Evolutionary conservation across 768 basidiomycete species (phyloP).

Genomic region (Gloeopeniophorella convolvens): DNA sequence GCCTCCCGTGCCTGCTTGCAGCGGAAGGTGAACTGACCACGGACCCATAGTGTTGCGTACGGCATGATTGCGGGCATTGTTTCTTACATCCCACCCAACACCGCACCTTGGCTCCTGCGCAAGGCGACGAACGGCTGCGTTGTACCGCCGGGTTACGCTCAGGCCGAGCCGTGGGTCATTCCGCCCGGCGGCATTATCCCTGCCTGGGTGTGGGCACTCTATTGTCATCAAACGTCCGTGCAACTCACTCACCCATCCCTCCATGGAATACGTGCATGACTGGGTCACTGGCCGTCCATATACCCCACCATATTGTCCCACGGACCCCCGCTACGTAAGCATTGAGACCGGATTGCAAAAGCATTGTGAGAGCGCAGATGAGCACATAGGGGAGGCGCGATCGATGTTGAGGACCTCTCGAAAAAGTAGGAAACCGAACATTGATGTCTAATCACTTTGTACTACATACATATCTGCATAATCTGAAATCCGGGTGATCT

Average conservation of each 20-base stretch:
- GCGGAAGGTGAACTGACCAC: conserved; percentile 8
- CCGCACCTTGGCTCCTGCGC: conserved; percentile 50
- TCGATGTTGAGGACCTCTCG: too few species aligned
- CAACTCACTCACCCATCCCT: neutral
- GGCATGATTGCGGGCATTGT: conserved; percentile 78
- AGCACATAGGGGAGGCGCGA: too few species aligned
- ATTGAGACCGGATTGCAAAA: too few species aligned
- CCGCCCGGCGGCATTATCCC: conserved; percentile 69
- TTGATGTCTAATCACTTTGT: too few species aligned
- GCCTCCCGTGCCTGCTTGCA: conserved; percentile 20
- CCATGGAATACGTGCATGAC: neutral
- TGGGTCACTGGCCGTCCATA: neutral
- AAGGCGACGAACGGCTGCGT: conserved; percentile 54
- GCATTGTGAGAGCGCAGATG: too few species aligned
- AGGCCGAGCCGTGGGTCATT: conserved; percentile 61
- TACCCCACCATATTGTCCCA: neutral
- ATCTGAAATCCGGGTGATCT: too few species aligned
- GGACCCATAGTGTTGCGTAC: conserved; percentile 63
- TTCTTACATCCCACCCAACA: conserved; percentile 69
- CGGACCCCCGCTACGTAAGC: neutral
- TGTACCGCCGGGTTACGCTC: conserved; percentile 55
- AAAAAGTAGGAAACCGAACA: too few species aligned
- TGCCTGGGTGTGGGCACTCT: conserved; percentile 46
- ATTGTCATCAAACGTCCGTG: neutral
- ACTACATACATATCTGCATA: too few species aligned